These are phyloP conservation scores for Pseudogymnoascus sp. DNA, from an alignment of 2,329 filamentous ascomycete species.

Conservation along the genomic window DNA sequence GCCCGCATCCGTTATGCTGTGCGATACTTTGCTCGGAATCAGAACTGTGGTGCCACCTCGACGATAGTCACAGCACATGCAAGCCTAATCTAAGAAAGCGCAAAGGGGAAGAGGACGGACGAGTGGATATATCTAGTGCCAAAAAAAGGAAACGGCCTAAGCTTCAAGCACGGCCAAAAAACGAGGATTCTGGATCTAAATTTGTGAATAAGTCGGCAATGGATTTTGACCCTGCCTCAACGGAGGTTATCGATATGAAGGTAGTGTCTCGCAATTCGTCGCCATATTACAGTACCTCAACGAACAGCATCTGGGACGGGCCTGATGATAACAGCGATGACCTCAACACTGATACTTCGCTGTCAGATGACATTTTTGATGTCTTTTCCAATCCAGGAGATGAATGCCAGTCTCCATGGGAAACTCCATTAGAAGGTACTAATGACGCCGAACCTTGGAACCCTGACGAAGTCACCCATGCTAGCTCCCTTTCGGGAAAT, in stretches of 20 bases:
- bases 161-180: not conserved
- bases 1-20: not conserved
- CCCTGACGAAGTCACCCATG: constrained; percentile 6
- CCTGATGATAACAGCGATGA: constrained; percentile 7
- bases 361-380: constrained; percentile 15
- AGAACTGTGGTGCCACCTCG: not conserved
- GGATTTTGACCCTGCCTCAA: constrained; percentile 13
- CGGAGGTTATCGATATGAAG: constrained; percentile 12
- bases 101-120: not conserved
- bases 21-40: not conserved
- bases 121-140: not conserved
- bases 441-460: constrained; percentile 14
- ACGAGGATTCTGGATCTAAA: not conserved
- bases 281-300: constrained; percentile 12
- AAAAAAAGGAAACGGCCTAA: not conserved
- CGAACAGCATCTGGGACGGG: constrained; percentile 12
- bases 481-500: too few species aligned
- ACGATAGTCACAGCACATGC: not conserved
- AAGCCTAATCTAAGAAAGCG: not conserved
- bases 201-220: not conserved
- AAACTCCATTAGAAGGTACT: constrained; percentile 14
- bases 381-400: constrained; percentile 12
- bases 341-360: constrained; percentile 16
- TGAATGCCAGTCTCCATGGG: constrained; percentile 14
- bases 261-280: constrained; percentile 13